Base-by-base conservation (phyloP, 225 moss, liverwort and hornwort species). In the Physcomitrium patens region DNA sequence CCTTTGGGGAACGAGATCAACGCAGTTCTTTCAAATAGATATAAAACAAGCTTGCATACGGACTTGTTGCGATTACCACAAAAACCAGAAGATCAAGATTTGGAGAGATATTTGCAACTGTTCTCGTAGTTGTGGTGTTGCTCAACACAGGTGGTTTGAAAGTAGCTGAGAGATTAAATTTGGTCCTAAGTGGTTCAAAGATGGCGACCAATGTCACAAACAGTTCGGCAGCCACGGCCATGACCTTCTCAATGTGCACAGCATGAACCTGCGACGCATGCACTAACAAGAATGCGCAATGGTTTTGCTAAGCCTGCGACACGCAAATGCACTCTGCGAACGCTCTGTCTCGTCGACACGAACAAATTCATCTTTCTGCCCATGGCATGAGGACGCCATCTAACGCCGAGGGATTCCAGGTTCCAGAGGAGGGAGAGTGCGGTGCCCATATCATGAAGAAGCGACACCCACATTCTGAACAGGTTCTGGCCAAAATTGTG, bases 241-340 rank as follows among this genome's bases (percentile, higher is more conserved):
- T 91, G 89, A 91, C 92, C 12, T 76, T 96, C 8, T 94, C 81
- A 8, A 94, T 94, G 1, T 84, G 96, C 2, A 83, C 84, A 0
- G 82, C 75, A 9, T 83, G 96, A 31, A 89, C 92, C 0, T 96
- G 96, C 50, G 96, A 96, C 50, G 96, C 87, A 9, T 96, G 96
- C 15, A 94, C 89, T 0, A 69, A 7, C 3, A 89, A 84, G 74
- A 70, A 91, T 1, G 87, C 96, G 11, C 83, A 92, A 16, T 96
- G 89, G 92, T 96, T 89, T 26, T 96, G 96, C 49, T 90, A 85
- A 1, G 56, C 31, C 0, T 96, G 96, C 51, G 96, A 96, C 68
- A 71, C 80, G 1, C 85, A 90, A 9, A 92, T 96, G 18, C 96
- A 96, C 70, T 85, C 73, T 4, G 96, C 96, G n/a, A 96, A 96